A percentile compares a stretch with the other conserved stretches of the same genome.
Evolutionary conservation across 2,329 filamentous ascomycete species (phyloP).

Genomic region (Amauroascus niger): DNA sequence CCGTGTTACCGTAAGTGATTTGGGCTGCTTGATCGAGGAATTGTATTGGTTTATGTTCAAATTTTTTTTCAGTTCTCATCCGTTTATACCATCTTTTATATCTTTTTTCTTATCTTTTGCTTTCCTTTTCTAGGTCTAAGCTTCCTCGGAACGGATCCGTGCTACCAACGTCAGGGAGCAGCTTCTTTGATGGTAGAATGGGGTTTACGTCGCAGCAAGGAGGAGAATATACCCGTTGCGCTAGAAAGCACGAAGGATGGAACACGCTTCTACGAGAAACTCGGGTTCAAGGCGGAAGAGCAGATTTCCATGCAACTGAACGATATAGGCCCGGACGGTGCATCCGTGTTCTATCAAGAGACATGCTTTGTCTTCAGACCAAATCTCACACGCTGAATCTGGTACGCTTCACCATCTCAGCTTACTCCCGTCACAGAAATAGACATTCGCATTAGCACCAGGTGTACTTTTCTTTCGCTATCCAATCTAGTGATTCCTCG

Average conservation of each 20-base stretch:
- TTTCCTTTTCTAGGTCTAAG: conserved; percentile 16
- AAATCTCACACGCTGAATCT: background rate
- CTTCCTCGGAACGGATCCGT: conserved; percentile 18
- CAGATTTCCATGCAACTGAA: conserved; percentile 15
- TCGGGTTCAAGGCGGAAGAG: conserved; percentile 14
- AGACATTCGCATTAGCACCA: background rate
- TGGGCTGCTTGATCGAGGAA: background rate
- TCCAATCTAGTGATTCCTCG: conserved; percentile 20
- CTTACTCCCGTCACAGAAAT: background rate
- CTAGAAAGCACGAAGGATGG: conserved; percentile 16
- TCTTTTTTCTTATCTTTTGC: background rate
- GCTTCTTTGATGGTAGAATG: conserved; percentile 17
- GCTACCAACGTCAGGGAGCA: conserved; percentile 18
- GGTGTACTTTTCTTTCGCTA: conserved; percentile 27
- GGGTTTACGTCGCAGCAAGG: conserved; percentile 16
- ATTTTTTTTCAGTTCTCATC: background rate
- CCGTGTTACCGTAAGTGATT: conserved; percentile 11
- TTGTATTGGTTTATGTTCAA: background rate
- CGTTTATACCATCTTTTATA: background rate
- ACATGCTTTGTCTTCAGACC: conserved; percentile 15
- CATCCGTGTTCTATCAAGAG: conserved; percentile 17
- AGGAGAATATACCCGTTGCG: conserved; percentile 10
- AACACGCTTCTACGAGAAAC: conserved; percentile 13
- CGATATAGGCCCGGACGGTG: conserved; percentile 5
- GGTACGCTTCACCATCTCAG: background rate